Conservation (phyloP, 2,329 filamentous ascomycete genomes). For the Epichloe festucae region DNA sequence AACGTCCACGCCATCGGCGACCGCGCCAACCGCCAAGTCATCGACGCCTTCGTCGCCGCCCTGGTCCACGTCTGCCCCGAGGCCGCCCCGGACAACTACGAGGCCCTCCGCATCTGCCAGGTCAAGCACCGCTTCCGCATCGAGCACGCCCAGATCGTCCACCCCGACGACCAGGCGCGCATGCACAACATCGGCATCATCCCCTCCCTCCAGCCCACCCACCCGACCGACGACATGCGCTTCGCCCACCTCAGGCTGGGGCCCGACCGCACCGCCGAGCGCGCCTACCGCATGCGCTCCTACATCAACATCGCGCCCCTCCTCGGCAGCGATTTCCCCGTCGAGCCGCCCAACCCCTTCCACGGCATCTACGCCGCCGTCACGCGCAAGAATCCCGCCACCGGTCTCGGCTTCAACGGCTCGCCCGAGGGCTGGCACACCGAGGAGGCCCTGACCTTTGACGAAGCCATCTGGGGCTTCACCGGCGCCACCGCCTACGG, state of each 20-base stretch:
- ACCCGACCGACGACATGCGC: slow-evolving; percentile 58
- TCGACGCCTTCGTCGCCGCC: slow-evolving; percentile 48
- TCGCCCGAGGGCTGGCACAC: slow-evolving; percentile 41
- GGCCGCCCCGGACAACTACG: slow-evolving; percentile 10
- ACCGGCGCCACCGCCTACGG: slow-evolving; percentile 46
- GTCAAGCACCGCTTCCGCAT: slow-evolving; percentile 48
- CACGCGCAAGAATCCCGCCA: slow-evolving; percentile 44
- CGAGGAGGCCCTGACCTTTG: slow-evolving; percentile 43
- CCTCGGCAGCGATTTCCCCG: slow-evolving; percentile 59
- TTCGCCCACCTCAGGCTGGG: slow-evolving; percentile 52
- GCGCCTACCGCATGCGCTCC: slow-evolving; percentile 55
- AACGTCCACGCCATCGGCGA: slow-evolving; percentile 65
- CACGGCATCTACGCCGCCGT: slow-evolving; percentile 58
- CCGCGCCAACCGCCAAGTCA: slow-evolving; percentile 49
- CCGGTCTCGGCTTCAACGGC: slow-evolving; percentile 36
- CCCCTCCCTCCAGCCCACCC: slow-evolving; percentile 58
- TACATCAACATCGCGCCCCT: slow-evolving; percentile 41
- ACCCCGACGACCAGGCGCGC: slow-evolving; percentile 48
- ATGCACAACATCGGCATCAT: slow-evolving; percentile 48
- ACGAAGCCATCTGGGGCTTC: slow-evolving; percentile 50
- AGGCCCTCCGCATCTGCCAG: slow-evolving; percentile 36
- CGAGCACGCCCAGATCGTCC: slow-evolving; percentile 59
- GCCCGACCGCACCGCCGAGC: slow-evolving; percentile 33
- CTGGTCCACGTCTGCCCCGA: slow-evolving; percentile 39
- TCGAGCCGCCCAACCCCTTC: slow-evolving; percentile 55